Conservation (phyloP, 2,329 filamentous ascomycete species). For the Apiospora saccharicola region DNA sequence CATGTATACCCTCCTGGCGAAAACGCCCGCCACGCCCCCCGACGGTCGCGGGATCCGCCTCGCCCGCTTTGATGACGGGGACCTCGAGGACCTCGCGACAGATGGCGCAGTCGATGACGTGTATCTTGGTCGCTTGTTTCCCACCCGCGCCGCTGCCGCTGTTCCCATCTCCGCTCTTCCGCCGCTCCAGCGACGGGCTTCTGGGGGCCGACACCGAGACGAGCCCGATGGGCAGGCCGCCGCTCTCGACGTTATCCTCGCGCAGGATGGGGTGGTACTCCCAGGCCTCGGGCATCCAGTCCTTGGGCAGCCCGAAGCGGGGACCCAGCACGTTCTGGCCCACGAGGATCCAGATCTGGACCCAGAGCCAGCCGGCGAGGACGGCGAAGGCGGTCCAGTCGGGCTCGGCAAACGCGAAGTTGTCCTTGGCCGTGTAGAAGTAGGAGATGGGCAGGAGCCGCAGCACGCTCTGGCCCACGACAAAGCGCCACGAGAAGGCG, state of each 20-base stretch:
- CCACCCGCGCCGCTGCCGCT: slow-evolving; percentile 33
- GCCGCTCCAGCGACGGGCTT: slow-evolving; percentile 43
- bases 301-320: slow-evolving; percentile 80
- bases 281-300: slow-evolving; percentile 78
- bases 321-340: slow-evolving; percentile 88
- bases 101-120: slow-evolving; percentile 89
- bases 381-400: slow-evolving; percentile 71
- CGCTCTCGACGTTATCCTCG: slow-evolving; percentile 82
- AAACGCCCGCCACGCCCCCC: slow-evolving; percentile 70
- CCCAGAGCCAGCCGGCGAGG: slow-evolving; percentile 82
- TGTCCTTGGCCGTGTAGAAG: slow-evolving; percentile 80
- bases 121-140: slow-evolving; percentile 46
- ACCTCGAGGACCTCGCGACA: slow-evolving; percentile 93
- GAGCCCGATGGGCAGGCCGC: slow-evolving; percentile 81
- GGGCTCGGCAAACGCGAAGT: slow-evolving; percentile 79
- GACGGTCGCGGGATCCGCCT: slow-evolving; percentile 53
- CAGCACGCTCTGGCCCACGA: slow-evolving; percentile 81
- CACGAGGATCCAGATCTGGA: slow-evolving; percentile 80
- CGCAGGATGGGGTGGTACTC: slow-evolving; percentile 93
- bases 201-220: slow-evolving; percentile 57
- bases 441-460: slow-evolving; percentile 84
- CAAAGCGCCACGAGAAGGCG: slow-evolving; percentile 90
- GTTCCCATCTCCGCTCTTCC: slow-evolving; percentile 36
- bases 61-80: slow-evolving; percentile 73
- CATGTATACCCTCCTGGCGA: slow-evolving; percentile 90